phyloP scores from a whole-genome alignment of 257 asterid species.

The Salvia miltiorrhiza region DNA sequence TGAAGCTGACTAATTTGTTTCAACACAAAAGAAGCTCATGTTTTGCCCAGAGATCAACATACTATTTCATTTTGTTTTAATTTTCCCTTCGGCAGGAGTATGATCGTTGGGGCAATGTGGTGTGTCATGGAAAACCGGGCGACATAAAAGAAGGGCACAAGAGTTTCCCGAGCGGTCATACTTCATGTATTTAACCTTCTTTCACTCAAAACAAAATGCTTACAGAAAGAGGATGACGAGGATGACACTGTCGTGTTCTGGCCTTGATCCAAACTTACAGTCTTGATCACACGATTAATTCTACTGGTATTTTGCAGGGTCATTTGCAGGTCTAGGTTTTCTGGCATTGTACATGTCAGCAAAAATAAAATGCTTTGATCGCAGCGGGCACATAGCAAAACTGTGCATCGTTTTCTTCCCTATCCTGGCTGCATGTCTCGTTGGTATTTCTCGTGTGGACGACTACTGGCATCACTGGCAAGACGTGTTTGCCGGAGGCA shows the following conservation, averaged over 20 bases:
- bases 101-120: conserved; percentile 63
- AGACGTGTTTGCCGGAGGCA: conserved; percentile 85
- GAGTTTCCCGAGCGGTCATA: conserved; percentile 93
- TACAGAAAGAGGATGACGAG: neutral
- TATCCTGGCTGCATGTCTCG: conserved; percentile 70
- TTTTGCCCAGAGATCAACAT: too few relatives aligned
- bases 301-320: conserved; percentile 48
- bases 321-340: conserved; percentile 89
- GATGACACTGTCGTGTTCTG: neutral
- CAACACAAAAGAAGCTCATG: too few relatives aligned
- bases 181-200: conserved; percentile 47
- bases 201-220: neutral
- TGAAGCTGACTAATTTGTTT: too few relatives aligned
- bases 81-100: conserved; percentile 38
- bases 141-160: conserved; percentile 87
- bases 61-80: neutral
- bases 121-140: conserved; percentile 57
- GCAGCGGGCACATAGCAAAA: conserved; percentile 72
- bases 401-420: conserved; percentile 72
- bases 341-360: conserved; percentile 71
- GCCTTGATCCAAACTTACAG: neutral
- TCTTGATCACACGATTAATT: too few relatives aligned
- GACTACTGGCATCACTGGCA: conserved; percentile 99
- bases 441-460: conserved; percentile 87
- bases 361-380: conserved; percentile 74